phyloP scores from a whole-genome alignment of 2,329 filamentous ascomycete species.

The Coniella lustricola region DNA sequence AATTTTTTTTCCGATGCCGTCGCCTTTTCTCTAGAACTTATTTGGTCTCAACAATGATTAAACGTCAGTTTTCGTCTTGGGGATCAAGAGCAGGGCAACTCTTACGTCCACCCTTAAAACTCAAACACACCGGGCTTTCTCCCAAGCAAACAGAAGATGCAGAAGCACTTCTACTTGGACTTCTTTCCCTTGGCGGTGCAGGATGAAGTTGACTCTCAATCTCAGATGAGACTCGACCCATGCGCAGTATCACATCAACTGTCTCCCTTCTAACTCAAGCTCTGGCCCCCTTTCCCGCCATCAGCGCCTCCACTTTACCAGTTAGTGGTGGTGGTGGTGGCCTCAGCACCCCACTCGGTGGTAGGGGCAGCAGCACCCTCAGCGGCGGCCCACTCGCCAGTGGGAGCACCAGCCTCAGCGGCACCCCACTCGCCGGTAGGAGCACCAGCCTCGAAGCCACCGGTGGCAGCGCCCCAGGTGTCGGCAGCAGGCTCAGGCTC shows the following conservation, averaged over 20 bases:
- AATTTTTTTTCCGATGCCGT: background rate
- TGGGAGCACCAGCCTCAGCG: slow-evolving; percentile 39
- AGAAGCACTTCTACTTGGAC: slow-evolving; percentile 49
- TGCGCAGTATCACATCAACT: background rate
- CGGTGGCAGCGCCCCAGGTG: slow-evolving; percentile 77
- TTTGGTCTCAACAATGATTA: background rate
- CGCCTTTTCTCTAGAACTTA: background rate
- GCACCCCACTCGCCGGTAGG: slow-evolving; percentile 51
- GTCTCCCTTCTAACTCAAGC: slow-evolving; percentile 15
- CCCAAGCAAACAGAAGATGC: slow-evolving; percentile 45
- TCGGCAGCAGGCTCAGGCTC: slow-evolving; percentile 71
- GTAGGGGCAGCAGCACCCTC: slow-evolving; percentile 45
- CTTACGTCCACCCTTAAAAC: slow-evolving; percentile 72
- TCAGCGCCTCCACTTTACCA: slow-evolving; percentile 23
- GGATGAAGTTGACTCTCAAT: slow-evolving; percentile 50
- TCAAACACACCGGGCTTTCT: slow-evolving; percentile 97
- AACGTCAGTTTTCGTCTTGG: background rate
- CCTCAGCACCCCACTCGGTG: slow-evolving; percentile 47
- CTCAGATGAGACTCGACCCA: slow-evolving; percentile 21
- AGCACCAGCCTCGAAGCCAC: slow-evolving; percentile 60
- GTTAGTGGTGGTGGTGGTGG: slow-evolving; percentile 41
- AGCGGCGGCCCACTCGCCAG: slow-evolving; percentile 49
- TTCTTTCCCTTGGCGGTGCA: slow-evolving; percentile 99
- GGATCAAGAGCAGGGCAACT: slow-evolving; percentile 59
- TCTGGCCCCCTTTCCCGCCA: background rate